Base-by-base conservation (phyloP, 1,284 basidiomycete genomes). In the Sutorius eximius region DNA sequence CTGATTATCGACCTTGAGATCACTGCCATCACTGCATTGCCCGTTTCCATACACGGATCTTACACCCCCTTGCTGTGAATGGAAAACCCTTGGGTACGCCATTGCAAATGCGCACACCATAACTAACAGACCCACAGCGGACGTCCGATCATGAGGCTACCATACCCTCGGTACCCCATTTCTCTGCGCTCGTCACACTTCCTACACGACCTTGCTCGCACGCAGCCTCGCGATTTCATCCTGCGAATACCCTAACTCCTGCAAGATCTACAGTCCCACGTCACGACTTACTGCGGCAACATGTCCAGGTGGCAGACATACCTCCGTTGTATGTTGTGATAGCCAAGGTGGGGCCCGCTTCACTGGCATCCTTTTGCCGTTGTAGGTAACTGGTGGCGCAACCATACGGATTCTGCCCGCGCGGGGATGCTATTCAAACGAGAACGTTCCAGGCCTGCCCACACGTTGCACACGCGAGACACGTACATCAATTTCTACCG, bases 401-500 rank as follows among this genome's bases (percentile, higher is more conserved):
- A 94, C 89, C 54, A 98, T 77, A 72, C 93, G 94, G 71, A 98
- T 81, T 64, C 79, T 87, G 10, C 95, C 94, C 8, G 89, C 82
- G 40, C 89, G 78, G 27, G 88, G 85, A 70, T 91, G 89, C 84
- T 89, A 59, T 49, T 59, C 53, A 43, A 52, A 34, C 49, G 41
- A 43, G 27, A 34, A 15, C 49, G 45, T 30, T 44, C 46, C 29
- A 64, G 53, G 49, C 55, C 47, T 54, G 54, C 49, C 49, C 38
- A 38, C 56, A 56, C 54, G 60, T 42, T 53, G 54, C 53, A 57
- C 41, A 34, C 30, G 44, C 50, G 58, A 55, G 65, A 69, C 43
- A 71, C 74, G 55, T 64, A 84, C 83, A 56, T 89, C 78, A 24
- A 91, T 75, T 61, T 87, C 84, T 34, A 81, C 75, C 2, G 82